phyloP scores from a whole-genome alignment of 768 basidiomycete species.

The Cyclocybe cylindracea region DNA sequence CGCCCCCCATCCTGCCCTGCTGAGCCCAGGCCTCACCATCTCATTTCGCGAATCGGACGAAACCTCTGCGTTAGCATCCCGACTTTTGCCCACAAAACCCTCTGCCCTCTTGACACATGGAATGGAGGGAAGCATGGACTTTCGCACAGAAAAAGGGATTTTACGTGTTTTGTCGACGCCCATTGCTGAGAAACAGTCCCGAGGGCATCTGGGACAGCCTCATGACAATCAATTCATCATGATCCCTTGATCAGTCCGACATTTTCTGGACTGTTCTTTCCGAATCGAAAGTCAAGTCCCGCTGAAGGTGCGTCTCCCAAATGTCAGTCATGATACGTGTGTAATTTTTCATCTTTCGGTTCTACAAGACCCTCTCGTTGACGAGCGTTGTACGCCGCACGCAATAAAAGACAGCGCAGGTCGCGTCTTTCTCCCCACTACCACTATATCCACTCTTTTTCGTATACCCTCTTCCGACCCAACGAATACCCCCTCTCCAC shows the following conservation, averaged over 20 bases:
- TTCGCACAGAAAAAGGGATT: background rate
- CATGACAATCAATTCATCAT: background rate
- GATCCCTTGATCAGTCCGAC: too few relatives aligned
- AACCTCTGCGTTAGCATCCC: too few relatives aligned
- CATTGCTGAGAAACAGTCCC: constrained; percentile 1
- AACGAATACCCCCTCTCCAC: constrained; percentile 4
- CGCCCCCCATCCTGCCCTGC: too few relatives aligned
- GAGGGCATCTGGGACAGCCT: background rate
- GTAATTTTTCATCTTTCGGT: constrained; percentile 4
- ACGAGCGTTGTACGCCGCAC: background rate
- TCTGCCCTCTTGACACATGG: constrained; percentile 6
- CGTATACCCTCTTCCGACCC: background rate
- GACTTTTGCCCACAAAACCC: background rate
- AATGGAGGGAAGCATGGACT: background rate
- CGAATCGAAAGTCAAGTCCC: constrained; percentile 4
- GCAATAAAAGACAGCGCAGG: constrained; percentile 14
- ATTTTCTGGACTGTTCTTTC: background rate
- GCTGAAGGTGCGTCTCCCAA: constrained; percentile 11
- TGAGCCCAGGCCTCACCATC: too few relatives aligned
- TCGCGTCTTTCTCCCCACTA: constrained; percentile 10
- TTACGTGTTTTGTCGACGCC: background rate
- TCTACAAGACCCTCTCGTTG: constrained; percentile 1
- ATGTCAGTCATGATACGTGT: constrained; percentile 7
- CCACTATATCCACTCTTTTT: constrained; percentile 16
- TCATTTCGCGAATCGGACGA: too few relatives aligned